Base-by-base conservation (phyloP, 495 filamentous ascomycete genomes). In the Trichodelitschia bisporula region DNA sequence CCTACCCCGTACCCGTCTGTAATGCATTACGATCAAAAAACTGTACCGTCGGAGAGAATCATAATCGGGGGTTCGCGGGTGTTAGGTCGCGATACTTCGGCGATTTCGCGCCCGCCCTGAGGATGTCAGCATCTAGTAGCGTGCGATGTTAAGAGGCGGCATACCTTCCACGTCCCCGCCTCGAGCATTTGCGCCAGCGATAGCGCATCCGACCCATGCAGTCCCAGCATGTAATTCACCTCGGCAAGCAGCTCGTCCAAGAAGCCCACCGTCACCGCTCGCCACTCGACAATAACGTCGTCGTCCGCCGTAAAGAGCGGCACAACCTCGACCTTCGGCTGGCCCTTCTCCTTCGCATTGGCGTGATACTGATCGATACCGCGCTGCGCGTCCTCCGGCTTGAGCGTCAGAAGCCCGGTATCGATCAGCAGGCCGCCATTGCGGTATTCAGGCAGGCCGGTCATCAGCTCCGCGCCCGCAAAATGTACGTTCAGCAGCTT, bases 21-120 rank as follows among this genome's bases (percentile, higher is more conserved):
- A n/a, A n/a, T n/a, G n/a, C n/a, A n/a, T n/a, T n/a, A n/a, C n/a
- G 27, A 6, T 56, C 69, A 93, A 47, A 97, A 92, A 31, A 97
- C 80, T 4, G 86, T 95, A 27, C 86, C 86, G 47, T 97, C 86
- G 36, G 77, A 89, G 32, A 90, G 62, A 39, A 95, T 93, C 56
- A 92, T 72, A 42, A 97, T 95, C 3, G 86, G 86, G 13, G 89
- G 80, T 44, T 84, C 79, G 55, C 89, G 92, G 25, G 89, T 95
- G 44, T 93, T 93, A 4, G 86, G 86, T 36, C 86, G 61, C 33
- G 77, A 89, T 31, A 93, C 77, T 52, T 93, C 89, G 25, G 86
- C 86, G 37, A 95, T 72, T 55, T 95, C 86, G 45, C 86, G 68
- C 34, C 86, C 86, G 45, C 84, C 89, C 86, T 93, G 36, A 42